Evolutionary conservation across 805 yeast species (phyloP).

Genomic region (Sungouiella blattae): DNA sequence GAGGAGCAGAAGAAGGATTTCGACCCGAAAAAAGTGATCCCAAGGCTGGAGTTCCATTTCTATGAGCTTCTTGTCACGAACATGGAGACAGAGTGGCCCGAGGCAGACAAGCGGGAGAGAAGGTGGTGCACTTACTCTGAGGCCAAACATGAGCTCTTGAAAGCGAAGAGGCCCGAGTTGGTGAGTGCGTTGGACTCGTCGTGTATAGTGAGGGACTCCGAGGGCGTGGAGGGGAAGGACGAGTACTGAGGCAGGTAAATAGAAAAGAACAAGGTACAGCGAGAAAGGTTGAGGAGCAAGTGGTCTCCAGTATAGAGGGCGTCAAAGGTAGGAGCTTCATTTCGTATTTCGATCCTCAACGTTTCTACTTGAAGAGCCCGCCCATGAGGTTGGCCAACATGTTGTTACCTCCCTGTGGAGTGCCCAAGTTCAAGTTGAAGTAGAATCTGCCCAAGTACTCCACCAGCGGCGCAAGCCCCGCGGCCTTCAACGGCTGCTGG

Average conservation of each 20-base stretch:
- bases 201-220: conserved; percentile 39
- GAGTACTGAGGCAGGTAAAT: conserved; percentile 1
- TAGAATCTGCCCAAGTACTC: conserved; percentile 58
- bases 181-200: conserved; percentile 60
- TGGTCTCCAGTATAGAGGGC: no score
- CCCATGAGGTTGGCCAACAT: conserved; percentile 65
- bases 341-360: no score
- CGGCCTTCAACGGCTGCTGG: conserved; percentile 26
- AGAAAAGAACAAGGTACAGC: neutral
- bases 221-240: conserved; percentile 5
- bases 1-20: conserved; percentile 28
- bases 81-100: conserved; percentile 74
- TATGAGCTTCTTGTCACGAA: conserved; percentile 67
- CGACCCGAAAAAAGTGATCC: conserved; percentile 44
- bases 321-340: no score
- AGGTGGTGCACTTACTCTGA: conserved; percentile 72
- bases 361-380: conserved; percentile 37
- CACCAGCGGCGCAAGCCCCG: conserved; percentile 43
- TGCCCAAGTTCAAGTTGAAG: conserved; percentile 52
- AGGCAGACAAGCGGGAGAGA: conserved; percentile 55
- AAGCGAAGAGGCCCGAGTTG: conserved; percentile 64
- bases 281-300: neutral
- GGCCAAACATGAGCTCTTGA: conserved; percentile 56
- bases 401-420: conserved; percentile 36
- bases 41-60: conserved; percentile 84